These are phyloP conservation scores for Pseudisothecium myosuroides DNA, from an alignment of 225 moss, liverwort and hornwort species.

Conservation along the genomic window DNA sequence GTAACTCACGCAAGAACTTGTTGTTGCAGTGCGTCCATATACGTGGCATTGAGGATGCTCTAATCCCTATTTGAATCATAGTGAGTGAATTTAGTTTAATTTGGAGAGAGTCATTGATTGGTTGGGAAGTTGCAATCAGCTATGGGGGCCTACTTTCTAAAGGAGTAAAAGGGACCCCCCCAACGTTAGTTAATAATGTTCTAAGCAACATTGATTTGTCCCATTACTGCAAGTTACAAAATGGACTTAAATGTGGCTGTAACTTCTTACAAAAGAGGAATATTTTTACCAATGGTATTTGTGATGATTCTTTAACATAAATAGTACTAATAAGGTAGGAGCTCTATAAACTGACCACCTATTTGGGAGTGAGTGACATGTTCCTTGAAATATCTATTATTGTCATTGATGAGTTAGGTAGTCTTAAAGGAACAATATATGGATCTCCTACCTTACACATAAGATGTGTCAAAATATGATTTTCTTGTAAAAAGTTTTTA, in stretches of 20 bases:
- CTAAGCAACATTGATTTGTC: background rate
- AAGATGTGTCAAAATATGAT: background rate
- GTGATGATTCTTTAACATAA: background rate
- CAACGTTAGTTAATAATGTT: no score
- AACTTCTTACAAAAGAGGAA: background rate
- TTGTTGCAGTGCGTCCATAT: no score
- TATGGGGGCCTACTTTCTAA: rapidly evolving
- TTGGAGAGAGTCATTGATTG: no score
- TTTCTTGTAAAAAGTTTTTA: background rate
- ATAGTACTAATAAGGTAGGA: background rate
- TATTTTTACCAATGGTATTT: background rate
- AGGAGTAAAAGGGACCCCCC: no score
- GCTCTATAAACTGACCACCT: no score
- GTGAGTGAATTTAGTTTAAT: no score
- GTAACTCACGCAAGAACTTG: no score
- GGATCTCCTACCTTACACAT: background rate
- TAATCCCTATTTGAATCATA: rapidly evolving
- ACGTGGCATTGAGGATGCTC: no score
- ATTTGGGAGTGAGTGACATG: no score
- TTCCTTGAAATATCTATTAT: no score
- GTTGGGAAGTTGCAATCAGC: rapidly evolving
- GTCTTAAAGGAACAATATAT: no score
- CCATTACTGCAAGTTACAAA: rapidly evolving
- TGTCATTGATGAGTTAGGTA: no score
- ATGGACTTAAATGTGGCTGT: rapidly evolving